phyloP scores from a whole-genome alignment of 2,329 filamentous ascomycete species.

The Trichoderma afroharzianum region DNA sequence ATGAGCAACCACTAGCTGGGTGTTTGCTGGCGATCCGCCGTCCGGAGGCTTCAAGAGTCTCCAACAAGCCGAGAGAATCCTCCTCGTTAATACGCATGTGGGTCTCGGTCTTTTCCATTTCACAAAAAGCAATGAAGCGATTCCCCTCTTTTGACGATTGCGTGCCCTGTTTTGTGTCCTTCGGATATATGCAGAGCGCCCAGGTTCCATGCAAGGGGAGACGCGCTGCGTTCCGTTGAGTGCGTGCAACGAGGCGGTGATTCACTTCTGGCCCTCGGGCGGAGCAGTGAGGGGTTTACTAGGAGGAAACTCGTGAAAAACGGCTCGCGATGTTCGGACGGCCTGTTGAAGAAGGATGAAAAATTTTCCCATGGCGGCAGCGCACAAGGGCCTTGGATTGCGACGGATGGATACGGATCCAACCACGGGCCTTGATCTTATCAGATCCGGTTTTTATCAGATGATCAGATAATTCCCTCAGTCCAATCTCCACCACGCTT shows the following conservation, averaged over 20 bases:
- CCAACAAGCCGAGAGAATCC: not conserved
- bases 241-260: slow-evolving; percentile 1
- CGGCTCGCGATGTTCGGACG: not conserved
- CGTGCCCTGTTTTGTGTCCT: not conserved
- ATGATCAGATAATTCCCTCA: slow-evolving; percentile 53
- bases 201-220: slow-evolving; percentile 3
- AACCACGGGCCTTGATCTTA: slow-evolving; percentile 32
- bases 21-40: not conserved
- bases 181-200: not conserved
- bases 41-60: not conserved
- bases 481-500: slow-evolving; percentile 31
- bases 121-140: not conserved
- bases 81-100: not conserved
- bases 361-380: not conserved
- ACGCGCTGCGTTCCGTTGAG: not conserved
- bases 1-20: not conserved
- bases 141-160: not conserved
- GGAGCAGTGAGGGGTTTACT: slow-evolving; percentile 1
- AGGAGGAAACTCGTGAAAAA: not conserved
- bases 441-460: slow-evolving; percentile 48
- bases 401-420: slow-evolving; percentile 9
- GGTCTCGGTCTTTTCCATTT: not conserved
- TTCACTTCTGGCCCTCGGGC: not conserved
- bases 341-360: not conserved
- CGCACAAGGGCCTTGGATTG: not conserved